Base-by-base conservation (phyloP, 768 basidiomycete species). In the Mycena sanguinolenta region DNA sequence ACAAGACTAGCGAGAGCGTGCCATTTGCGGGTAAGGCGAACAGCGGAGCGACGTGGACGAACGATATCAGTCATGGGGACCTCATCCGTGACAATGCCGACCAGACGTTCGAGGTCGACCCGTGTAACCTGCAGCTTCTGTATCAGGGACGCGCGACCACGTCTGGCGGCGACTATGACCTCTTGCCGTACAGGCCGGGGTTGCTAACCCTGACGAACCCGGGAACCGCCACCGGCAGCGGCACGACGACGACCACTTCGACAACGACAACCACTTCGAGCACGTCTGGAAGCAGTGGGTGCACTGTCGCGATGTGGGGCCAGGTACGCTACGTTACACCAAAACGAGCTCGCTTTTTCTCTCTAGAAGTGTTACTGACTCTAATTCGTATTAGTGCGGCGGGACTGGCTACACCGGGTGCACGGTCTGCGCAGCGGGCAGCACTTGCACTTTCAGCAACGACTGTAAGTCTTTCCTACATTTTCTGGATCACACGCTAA, bases 31-130 rank as follows among this genome's bases (percentile, higher is more conserved):
- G 73, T 9, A 62, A 61, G 17, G 73, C 66, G 19, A 74, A 74
- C 58, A 71, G 64, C 63, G 70, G 70, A 17, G 61, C 70, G 21
- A 61, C 70, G 5, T 74, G 73, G 73, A 71, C 70, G 42, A 57
- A 67, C 27, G 73, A 74, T 46, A 74, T 74, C 62, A 71, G 70
- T 58, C 53, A 61, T 53, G 73, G 73, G 27, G 73, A 74, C 60
- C 27, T 67, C 23, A 74, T 74, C 14, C 69, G 73, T 9, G 34
- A 19, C 30, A 71, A 54, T 6, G 44, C 46, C 42, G 73, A 74
- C 66, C 65, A 74, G 70, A 74, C 73, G 19, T 59, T 67, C 62
- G 53, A 65, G 27, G 57, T 74, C 58, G 55, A 62, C 65, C 69
- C 65, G 32, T 74, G 73, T 60, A 30, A 70, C 52, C 36, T 71